Evolutionary conservation across 371 early-diverging fungal species (phyloP), one percentile per base, ranked within the genome.

Genomic region (Syncephalastrum racemosum): DNA sequence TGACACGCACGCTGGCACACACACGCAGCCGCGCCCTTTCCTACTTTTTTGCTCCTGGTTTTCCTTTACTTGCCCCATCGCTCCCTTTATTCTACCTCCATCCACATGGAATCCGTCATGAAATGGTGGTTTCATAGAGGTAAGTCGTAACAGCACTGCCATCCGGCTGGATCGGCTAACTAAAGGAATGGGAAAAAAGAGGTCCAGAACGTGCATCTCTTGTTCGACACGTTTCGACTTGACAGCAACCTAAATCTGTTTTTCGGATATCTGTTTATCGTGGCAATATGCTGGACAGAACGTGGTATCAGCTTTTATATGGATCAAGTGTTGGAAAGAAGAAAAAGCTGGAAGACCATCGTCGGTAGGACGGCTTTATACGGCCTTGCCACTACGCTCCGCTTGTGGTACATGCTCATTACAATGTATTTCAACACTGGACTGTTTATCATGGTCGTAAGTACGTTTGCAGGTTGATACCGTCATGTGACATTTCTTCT

Each of bases 371-470:
- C 74, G 22, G 1, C 42, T 1, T 45, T 64, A 14, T 73, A 70
- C 53, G 66, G 66, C 10, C 19, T 70, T 22, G 74, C 58, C 7
- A 73, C 68, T 0, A 55, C 53, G 0, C 49, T 73, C 16, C 63
- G 68, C 13, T 25, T 73, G 13, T 60, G 67, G 59, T 73, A 73
- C 55, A 73, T 73, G 74, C 52, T 73, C 20, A 53, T 70, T 22
- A 60, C 64, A 4, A 73, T 70, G 74, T 73, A 73, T 56, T 73
- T 73, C 43, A 73, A 70, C 45, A 66, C 55, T 16, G 66, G 66
- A 24, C 48, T 73, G 4, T 70, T 73, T 42, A 46, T 66, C 6
- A 53, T 61, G n/a, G 54, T 73, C 56, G 70, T 70, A 63, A 58
- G 62, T 58, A n/a, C n/a, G n/a, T n/a, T n/a, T n/a, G n/a, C n/a